Evolutionary conservation across 768 basidiomycete genomes (phyloP).

Genomic region (Suillus bovinus): DNA sequence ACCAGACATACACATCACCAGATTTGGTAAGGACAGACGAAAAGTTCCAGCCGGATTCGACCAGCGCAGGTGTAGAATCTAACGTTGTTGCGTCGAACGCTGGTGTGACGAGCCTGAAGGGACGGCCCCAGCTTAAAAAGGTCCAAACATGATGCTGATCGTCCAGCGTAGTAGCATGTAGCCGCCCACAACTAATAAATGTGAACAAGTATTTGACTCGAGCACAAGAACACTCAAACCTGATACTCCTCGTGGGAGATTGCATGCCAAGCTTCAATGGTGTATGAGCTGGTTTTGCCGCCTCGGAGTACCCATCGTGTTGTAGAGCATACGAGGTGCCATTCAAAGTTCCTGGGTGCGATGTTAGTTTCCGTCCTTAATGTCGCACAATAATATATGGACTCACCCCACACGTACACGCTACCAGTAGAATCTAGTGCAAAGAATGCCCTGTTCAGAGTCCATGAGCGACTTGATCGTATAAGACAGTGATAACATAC

Average conservation of each 20-base stretch:
- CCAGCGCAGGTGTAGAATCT: constrained; percentile 53
- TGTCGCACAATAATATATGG: constrained; percentile 1
- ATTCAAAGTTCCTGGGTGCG: constrained; percentile 58
- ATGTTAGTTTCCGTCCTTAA: constrained; percentile 10
- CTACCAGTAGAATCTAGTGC: constrained; percentile 75
- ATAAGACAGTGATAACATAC: constrained; percentile 41
- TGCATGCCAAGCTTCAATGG: constrained; percentile 67
- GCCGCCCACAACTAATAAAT: constrained; percentile 66
- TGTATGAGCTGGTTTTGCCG: constrained; percentile 46
- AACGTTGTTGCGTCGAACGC: constrained; percentile 42
- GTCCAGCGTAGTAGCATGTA: constrained; percentile 71
- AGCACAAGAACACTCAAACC: constrained; percentile 40
- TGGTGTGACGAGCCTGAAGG: constrained; percentile 54
- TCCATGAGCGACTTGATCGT: constrained; percentile 3
- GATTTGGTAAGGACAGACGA: constrained; percentile 70
- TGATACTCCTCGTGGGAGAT: constrained; percentile 58
- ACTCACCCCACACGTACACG: constrained; percentile 80
- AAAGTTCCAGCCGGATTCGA: constrained; percentile 82
- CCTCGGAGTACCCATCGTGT: constrained; percentile 57
- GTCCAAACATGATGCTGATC: constrained; percentile 64
- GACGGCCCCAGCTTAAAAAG: constrained; percentile 76
- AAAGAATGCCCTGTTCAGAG: constrained; percentile 71
- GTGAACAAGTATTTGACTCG: neutral
- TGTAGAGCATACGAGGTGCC: constrained; percentile 41
- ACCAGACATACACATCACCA: constrained; percentile 78